phyloP scores from a whole-genome alignment of 1,139 yeast genomes.

The Diutina neorugosa region DNA sequence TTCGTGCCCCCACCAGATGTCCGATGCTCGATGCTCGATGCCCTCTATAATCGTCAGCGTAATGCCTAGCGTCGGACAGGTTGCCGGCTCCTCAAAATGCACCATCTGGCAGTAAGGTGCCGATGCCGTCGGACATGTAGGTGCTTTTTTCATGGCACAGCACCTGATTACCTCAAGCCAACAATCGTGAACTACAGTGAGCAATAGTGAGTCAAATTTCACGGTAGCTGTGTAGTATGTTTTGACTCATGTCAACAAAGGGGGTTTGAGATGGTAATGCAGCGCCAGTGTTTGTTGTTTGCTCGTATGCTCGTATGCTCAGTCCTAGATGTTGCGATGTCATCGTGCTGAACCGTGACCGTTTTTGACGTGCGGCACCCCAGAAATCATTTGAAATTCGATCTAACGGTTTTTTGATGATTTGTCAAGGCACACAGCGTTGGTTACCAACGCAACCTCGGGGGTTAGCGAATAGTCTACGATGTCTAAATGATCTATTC shows the following conservation, averaged over 20 bases:
- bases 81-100: too few relatives aligned
- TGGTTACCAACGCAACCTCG: background rate
- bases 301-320: background rate
- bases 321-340: background rate
- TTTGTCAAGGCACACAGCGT: background rate
- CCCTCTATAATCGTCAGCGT: too few relatives aligned
- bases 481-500: background rate
- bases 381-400: background rate
- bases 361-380: background rate
- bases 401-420: background rate
- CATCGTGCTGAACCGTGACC: background rate
- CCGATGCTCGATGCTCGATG: background rate
- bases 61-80: background rate
- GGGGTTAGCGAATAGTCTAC: too few relatives aligned
- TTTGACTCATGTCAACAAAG: too few relatives aligned
- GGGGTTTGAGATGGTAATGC: background rate
- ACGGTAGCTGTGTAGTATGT: too few relatives aligned
- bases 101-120: too few relatives aligned
- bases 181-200: too few relatives aligned
- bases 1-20: background rate
- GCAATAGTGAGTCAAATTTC: too few relatives aligned
- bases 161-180: too few relatives aligned
- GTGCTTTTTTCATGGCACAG: too few relatives aligned
- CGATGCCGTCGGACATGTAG: too few relatives aligned
- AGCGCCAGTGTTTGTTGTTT: background rate